Conservation (phyloP, 495 filamentous ascomycete genomes). For the Delitschia confertaspora region DNA sequence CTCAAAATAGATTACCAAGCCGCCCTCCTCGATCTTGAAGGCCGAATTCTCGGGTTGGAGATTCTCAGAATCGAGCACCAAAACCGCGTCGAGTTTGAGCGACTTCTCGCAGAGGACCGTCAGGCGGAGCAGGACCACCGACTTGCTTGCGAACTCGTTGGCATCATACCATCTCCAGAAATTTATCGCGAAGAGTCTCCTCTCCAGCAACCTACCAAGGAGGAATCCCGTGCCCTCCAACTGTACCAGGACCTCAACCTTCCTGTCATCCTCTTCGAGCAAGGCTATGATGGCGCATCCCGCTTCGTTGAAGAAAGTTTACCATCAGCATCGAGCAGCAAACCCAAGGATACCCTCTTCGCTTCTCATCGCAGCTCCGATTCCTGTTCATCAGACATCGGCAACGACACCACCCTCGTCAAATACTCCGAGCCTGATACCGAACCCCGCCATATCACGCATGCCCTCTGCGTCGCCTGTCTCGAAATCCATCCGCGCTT, state of each 20-base stretch:
- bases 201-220: not conserved
- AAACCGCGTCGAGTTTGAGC: not conserved
- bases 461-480: no score
- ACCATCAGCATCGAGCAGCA: not conserved
- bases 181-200: not conserved
- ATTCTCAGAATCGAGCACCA: not conserved
- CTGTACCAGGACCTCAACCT: no score
- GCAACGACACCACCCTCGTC: no score
- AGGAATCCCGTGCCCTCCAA: not conserved
- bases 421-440: no score
- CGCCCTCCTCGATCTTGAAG: not conserved
- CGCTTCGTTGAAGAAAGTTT: not conserved
- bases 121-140: not conserved
- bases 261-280: not conserved
- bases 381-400: no score
- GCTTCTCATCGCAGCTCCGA: no score
- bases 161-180: no score
- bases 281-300: not conserved
- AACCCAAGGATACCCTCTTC: no score
- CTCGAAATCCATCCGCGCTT: no score
- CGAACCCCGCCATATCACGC: no score
- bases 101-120: not conserved
- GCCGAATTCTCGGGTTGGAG: not conserved
- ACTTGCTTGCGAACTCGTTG: not conserved
- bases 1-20: not conserved